Percentiles rank a stretch among this genome's conserved stretches.
Evolutionary conservation across 176 grass and related monocot genomes (phyloP).

Genomic region (Eleusine indica): DNA sequence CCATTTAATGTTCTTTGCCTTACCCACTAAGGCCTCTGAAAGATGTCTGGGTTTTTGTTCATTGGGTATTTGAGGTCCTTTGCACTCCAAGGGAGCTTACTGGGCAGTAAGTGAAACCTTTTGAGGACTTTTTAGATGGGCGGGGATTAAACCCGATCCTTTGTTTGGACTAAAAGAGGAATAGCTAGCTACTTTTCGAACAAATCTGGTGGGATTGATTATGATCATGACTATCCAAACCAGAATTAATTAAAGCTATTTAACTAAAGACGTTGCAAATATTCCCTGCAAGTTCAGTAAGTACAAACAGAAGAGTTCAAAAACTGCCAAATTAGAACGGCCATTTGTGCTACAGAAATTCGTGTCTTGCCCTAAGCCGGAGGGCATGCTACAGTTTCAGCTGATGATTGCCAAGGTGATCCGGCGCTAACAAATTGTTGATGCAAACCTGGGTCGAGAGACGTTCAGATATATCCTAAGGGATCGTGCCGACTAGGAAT

Average conservation of each 20-base stretch:
- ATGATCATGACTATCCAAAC: neutral
- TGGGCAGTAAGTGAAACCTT: neutral
- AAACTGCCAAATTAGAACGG: neutral
- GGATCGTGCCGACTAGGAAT: conserved; percentile 3
- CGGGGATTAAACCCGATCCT: neutral
- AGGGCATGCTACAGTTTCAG: conserved; percentile 40
- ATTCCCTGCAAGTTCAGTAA: neutral
- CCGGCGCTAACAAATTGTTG: neutral
- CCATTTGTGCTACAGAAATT: conserved; percentile 26
- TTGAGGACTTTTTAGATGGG: neutral
- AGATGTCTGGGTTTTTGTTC: conserved; percentile 19
- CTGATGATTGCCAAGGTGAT: conserved; percentile 19
- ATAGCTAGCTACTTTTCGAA: neutral
- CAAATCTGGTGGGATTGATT: neutral
- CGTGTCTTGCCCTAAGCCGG: conserved; percentile 34
- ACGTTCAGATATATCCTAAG: conserved; percentile 19
- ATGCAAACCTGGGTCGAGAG: neutral
- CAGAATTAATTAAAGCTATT: neutral
- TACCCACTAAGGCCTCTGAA: conserved; percentile 22
- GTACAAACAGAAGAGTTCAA: neutral
- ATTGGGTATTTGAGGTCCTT: neutral
- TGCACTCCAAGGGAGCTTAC: neutral
- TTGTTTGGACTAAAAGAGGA: neutral
- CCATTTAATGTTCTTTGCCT: conserved; percentile 56
- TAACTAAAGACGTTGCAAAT: neutral